Evolutionary conservation across 1,284 basidiomycete species (phyloP), one percentile per base, ranked within the genome.

Genomic region (Fomitopsis betulina): DNA sequence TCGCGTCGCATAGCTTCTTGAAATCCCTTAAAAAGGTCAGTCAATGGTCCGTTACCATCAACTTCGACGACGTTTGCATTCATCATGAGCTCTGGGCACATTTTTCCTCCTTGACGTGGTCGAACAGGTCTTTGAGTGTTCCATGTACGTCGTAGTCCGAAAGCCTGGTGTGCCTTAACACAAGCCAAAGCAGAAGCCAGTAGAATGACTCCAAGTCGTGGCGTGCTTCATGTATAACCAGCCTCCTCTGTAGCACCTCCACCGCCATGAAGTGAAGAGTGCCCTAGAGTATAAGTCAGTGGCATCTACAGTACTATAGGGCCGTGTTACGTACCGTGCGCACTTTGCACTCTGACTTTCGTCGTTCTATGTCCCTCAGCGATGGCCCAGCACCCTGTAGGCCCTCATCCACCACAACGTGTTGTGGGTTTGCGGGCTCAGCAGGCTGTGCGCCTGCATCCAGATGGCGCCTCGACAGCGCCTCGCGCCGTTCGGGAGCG

Each of bases 291-390:
- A n/a, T n/a, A n/a, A n/a, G n/a, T n/a, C n/a, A n/a, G n/a, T n/a
- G 23, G 12, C 10, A 13, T n/a, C n/a, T n/a, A n/a, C n/a, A 12
- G 21, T 3, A 25, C n/a, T n/a, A n/a, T n/a, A n/a, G n/a, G n/a
- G n/a, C n/a, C n/a, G n/a, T n/a, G n/a, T n/a, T 12, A 33, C 32
- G 47, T 23, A 43, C 42, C 12, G 42, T 43, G 3, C 42, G 42
- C 21, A 19, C 5, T 8, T 43, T 43, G 42, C 42, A 23, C 21
- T 43, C 42, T 12, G 13, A 1, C 35, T 10, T 15, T 45, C 32
- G 32, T 12, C 1, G 47, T 12, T 5, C 57, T 60, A 39, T 65
- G 57, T 5, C 58, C 25, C 23, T 55, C 55, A 21, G 56, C n/a
- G 15, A 58, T 58, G 56, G 49, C 37, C 33, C 54, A 51, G 25